Percentiles rank a stretch among this genome's conserved stretches.
phyloP scores from a whole-genome alignment of 495 filamentous ascomycete species.

The Collariella sp. region DNA sequence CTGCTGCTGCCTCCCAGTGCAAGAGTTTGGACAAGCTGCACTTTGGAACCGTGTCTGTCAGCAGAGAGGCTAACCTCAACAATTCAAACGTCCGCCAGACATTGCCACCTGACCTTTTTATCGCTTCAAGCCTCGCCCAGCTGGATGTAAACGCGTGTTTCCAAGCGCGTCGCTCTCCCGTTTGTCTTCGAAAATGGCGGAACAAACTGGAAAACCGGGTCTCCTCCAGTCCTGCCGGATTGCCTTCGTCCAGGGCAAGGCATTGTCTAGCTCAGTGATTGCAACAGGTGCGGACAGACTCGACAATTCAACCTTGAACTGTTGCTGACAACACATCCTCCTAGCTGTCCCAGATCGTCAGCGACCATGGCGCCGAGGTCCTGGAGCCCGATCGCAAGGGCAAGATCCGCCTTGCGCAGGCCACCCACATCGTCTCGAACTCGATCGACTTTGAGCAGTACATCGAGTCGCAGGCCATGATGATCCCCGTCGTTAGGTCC shows the following conservation, averaged over 20 bases:
- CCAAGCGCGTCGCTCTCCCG: slow-evolving; percentile 13
- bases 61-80: background rate
- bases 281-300: slow-evolving; percentile 34
- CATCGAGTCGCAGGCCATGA: slow-evolving; percentile 53
- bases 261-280: slow-evolving; percentile 33
- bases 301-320: slow-evolving; percentile 15
- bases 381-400: slow-evolving; percentile 37
- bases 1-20: background rate
- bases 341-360: slow-evolving; percentile 40
- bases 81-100: background rate
- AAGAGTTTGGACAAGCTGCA: background rate
- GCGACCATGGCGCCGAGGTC: slow-evolving; percentile 48
- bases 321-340: slow-evolving; percentile 23
- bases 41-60: background rate
- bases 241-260: slow-evolving; percentile 38
- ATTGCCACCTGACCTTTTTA: background rate
- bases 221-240: slow-evolving; percentile 36
- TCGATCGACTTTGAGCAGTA: slow-evolving; percentile 87
- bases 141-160: slow-evolving; percentile 5
- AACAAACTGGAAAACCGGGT: slow-evolving; percentile 14
- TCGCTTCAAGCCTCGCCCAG: background rate
- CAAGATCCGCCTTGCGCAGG: slow-evolving; percentile 45
- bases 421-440: slow-evolving; percentile 76
- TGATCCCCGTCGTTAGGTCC: slow-evolving; percentile 78
- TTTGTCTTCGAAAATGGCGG: slow-evolving; percentile 32